These are phyloP conservation scores for Stevia rebaudiana DNA, from an alignment of 140 eudicot species.

Conservation along the genomic window DNA sequence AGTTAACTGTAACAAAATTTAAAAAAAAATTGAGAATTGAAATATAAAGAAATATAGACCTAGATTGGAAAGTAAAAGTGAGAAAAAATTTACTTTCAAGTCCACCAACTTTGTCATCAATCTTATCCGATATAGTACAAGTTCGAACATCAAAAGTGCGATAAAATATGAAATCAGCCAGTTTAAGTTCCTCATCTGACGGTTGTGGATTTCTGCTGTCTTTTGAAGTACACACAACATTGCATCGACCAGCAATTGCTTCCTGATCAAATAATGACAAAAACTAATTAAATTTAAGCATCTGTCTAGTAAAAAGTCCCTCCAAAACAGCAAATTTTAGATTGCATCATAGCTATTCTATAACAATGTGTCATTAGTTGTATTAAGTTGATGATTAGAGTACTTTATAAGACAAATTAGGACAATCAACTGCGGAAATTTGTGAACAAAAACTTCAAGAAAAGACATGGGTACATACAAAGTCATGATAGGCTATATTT, in stretches of 20 bases:
- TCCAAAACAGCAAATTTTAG: background rate
- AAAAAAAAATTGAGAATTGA: background rate
- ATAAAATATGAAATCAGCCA: constrained; percentile 66
- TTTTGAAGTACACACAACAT: constrained; percentile 69
- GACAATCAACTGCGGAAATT: background rate
- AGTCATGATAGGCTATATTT: background rate
- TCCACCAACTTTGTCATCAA: constrained; percentile 61
- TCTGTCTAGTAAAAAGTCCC: background rate
- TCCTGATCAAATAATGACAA: constrained; percentile 46
- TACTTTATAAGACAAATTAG: background rate
- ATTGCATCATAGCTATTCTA: background rate
- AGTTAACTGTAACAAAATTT: constrained; percentile 50
- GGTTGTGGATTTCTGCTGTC: constrained; percentile 77
- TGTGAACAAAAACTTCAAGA: background rate
- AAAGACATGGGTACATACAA: background rate
- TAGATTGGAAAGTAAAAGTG: background rate
- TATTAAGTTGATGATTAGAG: background rate
- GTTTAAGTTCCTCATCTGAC: constrained; percentile 53
- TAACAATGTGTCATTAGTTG: background rate
- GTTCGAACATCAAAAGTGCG: constrained; percentile 68
- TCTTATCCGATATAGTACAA: constrained; percentile 47
- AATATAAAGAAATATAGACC: constrained; percentile 9
- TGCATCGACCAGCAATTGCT: constrained; percentile 84
- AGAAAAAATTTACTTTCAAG: constrained; percentile 42
- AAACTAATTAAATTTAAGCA: background rate